Conservation (phyloP, 331 rosid genomes). For the Phaseolus coccineus region DNA sequence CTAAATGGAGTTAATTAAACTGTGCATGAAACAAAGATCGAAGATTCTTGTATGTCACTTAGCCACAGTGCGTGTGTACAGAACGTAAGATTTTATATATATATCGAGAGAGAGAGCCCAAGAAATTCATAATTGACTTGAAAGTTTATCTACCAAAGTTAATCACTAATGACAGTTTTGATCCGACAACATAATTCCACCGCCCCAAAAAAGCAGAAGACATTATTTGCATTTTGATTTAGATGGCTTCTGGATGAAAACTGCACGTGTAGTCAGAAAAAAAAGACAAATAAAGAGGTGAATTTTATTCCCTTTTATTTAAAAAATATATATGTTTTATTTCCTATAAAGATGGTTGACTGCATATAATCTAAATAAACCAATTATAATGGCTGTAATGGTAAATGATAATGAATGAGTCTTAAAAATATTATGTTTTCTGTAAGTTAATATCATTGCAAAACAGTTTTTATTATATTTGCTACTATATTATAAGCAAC, state of each 20-base stretch:
- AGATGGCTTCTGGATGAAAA: background rate
- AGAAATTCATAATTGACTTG: slow-evolving; percentile 4
- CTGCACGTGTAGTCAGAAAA: background rate
- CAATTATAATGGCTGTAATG: no score
- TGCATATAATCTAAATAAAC: no score
- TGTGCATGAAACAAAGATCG: background rate
- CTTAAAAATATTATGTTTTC: no score
- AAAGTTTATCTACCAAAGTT: background rate
- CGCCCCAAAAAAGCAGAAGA: background rate
- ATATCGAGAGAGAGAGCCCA: background rate
- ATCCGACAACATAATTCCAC: background rate
- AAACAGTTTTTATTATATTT: no score
- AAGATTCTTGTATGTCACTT: background rate
- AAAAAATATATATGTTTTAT: no score
- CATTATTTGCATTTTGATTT: background rate
- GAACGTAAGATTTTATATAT: background rate
- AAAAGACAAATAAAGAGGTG: background rate
- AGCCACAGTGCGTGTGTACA: background rate
- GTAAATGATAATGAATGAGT: no score
- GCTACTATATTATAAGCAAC: no score
- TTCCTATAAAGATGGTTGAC: no score
- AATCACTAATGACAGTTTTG: background rate
- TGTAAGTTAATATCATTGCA: no score
- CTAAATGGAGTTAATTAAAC: background rate
- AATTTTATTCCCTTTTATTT: background rate